Base-by-base conservation (phyloP, 108 stramenopile species). In the Fragilaria radians region DNA sequence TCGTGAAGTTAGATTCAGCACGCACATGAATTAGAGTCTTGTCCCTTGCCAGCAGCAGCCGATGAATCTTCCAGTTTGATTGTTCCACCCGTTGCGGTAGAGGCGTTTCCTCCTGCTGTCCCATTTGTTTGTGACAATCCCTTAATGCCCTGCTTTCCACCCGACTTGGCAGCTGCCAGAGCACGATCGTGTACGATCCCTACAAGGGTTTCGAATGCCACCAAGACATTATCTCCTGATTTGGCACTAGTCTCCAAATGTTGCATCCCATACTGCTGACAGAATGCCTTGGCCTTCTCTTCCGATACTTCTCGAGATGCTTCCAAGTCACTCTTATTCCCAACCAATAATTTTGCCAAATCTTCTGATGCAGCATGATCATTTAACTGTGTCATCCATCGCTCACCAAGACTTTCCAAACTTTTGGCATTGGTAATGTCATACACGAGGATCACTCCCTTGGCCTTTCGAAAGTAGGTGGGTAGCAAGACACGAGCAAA, bases 381-480 rank as follows among this genome's bases (percentile, higher is more conserved):
- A 45, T 89, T 81, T 25, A 94, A 62, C 65, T 94, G 92, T 4
- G 81, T 77, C 86, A 91, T 87, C 93, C 85, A 88, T 60, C 89
- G 67, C 54, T 86, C 86, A 1, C 66, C 59, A 28, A 94, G 61
- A 34, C 74, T 76, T 49, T 91, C 88, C 49, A 94, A 88, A 30
- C 74, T 73, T 57, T 87, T 91, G 34, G 77, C 73, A 53, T 86
- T 88, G 58, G 93, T 88, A 58, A 91, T 82, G 61, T 94, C 93
- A 49, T 88, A 94, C 3, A 94, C 93, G 53, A 94, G 66, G 57
- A 94, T 87, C 54, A 91, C 89, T 7, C 93, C 93, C 73, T 89
- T 91, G 30, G 93, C 93, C 72, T 89, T 94, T 5, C 89, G 89
- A 55, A 94, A 94, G 59, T 94, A 94, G 14, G 93, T 89, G 0